phyloP scores from a whole-genome alignment of 2,329 filamentous ascomycete genomes.

The Thielaviopsis cerberus region DNA sequence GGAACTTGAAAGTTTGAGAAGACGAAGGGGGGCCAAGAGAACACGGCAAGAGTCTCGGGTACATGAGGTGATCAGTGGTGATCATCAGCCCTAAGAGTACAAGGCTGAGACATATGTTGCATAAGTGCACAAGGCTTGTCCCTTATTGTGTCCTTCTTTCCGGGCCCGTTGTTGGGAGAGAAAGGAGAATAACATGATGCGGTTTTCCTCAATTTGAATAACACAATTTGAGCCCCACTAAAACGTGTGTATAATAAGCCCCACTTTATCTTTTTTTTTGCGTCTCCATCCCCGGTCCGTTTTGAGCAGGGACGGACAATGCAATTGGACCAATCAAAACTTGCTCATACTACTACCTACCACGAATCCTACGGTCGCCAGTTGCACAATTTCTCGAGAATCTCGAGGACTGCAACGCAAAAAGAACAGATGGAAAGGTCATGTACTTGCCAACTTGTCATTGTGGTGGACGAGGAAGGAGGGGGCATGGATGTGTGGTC shows the following conservation, averaged over 20 bases:
- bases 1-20: too few relatives aligned
- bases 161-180: too few relatives aligned
- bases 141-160: not conserved
- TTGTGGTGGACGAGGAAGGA: not conserved
- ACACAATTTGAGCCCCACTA: not conserved
- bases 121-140: not conserved
- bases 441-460: not conserved
- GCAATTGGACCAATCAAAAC: conserved; percentile 25
- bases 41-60: too few relatives aligned
- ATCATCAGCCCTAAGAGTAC: not conserved
- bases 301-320: not conserved
- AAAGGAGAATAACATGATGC: too few relatives aligned
- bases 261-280: not conserved
- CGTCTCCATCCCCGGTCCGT: too few relatives aligned
- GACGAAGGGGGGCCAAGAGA: too few relatives aligned
- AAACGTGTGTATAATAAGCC: not conserved
- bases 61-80: not conserved
- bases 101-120: not conserved
- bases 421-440: not conserved
- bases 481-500: too few relatives aligned
- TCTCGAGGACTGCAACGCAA: too few relatives aligned
- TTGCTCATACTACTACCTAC: conserved; percentile 25
- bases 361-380: too few relatives aligned
- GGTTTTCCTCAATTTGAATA: too few relatives aligned
- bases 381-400: too few relatives aligned